Evolutionary conservation across 2,329 filamentous ascomycete species (phyloP).

Genomic region (Colletotrichum sp.): DNA sequence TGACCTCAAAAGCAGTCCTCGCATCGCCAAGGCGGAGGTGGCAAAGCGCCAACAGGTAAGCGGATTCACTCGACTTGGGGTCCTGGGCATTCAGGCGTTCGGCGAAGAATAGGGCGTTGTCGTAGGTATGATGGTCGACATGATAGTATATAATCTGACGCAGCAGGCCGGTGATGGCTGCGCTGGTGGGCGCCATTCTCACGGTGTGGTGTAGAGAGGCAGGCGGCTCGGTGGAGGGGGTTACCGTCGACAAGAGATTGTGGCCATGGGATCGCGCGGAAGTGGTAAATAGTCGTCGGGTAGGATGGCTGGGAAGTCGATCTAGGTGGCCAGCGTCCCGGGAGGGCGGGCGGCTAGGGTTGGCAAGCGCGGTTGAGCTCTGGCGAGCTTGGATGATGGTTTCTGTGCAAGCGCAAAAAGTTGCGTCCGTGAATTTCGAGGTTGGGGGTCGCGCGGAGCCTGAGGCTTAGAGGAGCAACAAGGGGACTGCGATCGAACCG

Average conservation of each 20-base stretch:
- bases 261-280: constrained; percentile 16
- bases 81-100: constrained; percentile 87
- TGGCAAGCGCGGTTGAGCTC: constrained; percentile 1
- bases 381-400: constrained; percentile 8
- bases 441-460: constrained; percentile 6
- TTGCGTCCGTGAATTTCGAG: constrained; percentile 20
- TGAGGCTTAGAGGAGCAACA: not conserved
- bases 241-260: constrained; percentile 15
- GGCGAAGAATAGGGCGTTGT: constrained; percentile 93
- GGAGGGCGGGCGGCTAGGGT: not conserved
- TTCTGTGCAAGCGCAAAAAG: constrained; percentile 12
- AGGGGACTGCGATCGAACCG: not conserved
- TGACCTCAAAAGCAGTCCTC: constrained; percentile 84
- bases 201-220: not conserved
- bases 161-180: constrained; percentile 55
- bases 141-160: constrained; percentile 68
- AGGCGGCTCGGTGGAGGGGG: not conserved
- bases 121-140: constrained; percentile 86
- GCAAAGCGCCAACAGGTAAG: constrained; percentile 83
- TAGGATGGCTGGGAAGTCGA: constrained; percentile 1
- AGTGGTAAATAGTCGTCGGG: not conserved
- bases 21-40: constrained; percentile 82
- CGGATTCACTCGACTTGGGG: constrained; percentile 77
- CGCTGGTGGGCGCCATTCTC: constrained; percentile 58
- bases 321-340: not conserved